phyloP scores from a whole-genome alignment of 2,329 filamentous ascomycete genomes.

The Talaromyces verruculosus region DNA sequence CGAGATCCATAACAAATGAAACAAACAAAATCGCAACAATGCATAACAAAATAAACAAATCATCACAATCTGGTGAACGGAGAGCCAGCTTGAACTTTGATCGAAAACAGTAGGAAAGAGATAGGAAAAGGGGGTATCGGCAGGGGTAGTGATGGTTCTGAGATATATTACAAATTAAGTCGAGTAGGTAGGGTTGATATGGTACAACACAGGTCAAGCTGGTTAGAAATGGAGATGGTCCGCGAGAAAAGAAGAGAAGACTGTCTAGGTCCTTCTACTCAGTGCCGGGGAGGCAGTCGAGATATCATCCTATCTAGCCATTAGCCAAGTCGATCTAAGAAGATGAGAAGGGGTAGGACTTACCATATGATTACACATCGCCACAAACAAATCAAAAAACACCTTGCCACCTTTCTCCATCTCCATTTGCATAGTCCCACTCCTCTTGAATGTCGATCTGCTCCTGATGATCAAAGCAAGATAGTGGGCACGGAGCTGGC shows the following conservation, averaged over 20 bases:
- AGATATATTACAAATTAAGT: conserved; percentile 11
- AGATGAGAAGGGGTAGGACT: neutral
- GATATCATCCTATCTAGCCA: neutral
- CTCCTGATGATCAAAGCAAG: conserved; percentile 95
- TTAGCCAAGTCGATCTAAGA: neutral
- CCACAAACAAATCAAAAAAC: conserved; percentile 98
- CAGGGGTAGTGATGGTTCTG: conserved; percentile 63
- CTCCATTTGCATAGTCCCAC: conserved; percentile 97
- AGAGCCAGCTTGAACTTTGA: conserved; percentile 2
- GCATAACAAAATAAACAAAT: neutral
- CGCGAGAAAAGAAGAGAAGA: neutral
- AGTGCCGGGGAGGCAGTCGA: neutral
- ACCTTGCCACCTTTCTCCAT: conserved; percentile 94
- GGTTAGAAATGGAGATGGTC: neutral
- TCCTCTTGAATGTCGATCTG: conserved; percentile 96
- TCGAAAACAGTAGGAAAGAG: neutral
- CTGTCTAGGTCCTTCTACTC: conserved; percentile 1
- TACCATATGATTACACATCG: conserved; percentile 89
- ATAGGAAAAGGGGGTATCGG: conserved; percentile 48
- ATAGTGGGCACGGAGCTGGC: conserved; percentile 91
- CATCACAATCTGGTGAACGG: conserved; percentile 6
- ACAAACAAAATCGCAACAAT: neutral
- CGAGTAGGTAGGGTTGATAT: conserved; percentile 3
- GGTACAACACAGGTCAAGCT: neutral
- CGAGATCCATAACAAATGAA: neutral